These are phyloP conservation scores for Emmonsiellopsis sp. DNA, from an alignment of 2,329 filamentous ascomycete species.

Conservation along the genomic window DNA sequence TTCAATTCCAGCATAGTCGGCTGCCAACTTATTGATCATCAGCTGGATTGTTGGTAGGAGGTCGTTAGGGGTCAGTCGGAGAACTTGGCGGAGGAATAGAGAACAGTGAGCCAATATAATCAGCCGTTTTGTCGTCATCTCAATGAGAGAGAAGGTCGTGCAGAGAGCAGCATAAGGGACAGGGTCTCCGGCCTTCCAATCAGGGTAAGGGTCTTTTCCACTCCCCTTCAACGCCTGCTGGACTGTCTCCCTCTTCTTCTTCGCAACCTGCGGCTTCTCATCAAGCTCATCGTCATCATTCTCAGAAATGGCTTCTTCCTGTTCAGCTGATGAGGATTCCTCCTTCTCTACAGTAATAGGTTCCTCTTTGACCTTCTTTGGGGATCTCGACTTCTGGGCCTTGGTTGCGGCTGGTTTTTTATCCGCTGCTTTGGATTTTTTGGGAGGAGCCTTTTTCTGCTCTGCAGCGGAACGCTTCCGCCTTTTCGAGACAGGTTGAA, in stretches of 20 bases:
- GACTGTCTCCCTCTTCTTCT: constrained; percentile 69
- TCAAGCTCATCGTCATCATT: constrained; percentile 47
- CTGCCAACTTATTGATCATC: constrained; percentile 97
- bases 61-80: constrained; percentile 79
- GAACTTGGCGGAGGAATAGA: constrained; percentile 84
- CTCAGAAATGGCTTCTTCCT: constrained; percentile 31
- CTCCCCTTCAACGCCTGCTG: constrained; percentile 64
- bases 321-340: constrained; percentile 12
- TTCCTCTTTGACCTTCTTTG: constrained; percentile 18
- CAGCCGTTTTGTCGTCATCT: constrained; percentile 86
- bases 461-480: constrained; percentile 24
- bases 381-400: constrained; percentile 31
- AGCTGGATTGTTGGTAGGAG: constrained; percentile 79
- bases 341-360: constrained; percentile 35
- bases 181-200: constrained; percentile 82
- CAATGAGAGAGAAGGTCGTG: constrained; percentile 86
- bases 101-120: constrained; percentile 84
- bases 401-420: constrained; percentile 7
- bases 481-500: constrained; percentile 52
- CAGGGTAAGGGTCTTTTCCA: constrained; percentile 75
- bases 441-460: constrained; percentile 11
- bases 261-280: constrained; percentile 60
- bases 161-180: constrained; percentile 93
- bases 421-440: constrained; percentile 17
- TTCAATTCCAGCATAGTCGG: constrained; percentile 93